Evolutionary conservation across 163 green algal species (phyloP).

Genomic region (Chlamydomonas reinhardtii): DNA sequence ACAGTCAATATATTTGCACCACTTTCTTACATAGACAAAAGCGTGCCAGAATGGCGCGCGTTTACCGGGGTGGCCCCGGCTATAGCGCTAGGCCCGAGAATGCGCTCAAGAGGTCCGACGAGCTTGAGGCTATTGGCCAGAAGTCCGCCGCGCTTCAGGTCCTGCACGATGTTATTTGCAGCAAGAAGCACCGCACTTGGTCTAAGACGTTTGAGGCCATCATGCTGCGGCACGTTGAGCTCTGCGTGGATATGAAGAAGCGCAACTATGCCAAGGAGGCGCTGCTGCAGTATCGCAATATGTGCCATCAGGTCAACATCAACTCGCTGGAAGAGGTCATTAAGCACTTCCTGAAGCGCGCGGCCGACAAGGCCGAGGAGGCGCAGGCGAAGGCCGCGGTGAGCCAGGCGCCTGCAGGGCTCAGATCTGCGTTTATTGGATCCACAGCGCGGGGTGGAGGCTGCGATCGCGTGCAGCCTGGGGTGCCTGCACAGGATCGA

Average conservation of each 20-base stretch:
- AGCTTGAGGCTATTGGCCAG: slow-evolving; percentile 95
- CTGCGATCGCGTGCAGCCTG: no score
- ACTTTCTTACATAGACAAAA: not conserved
- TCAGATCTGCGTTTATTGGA: no score
- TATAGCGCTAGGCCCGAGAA: slow-evolving; percentile 96
- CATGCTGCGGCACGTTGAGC: slow-evolving; percentile 98
- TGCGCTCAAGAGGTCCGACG: slow-evolving; percentile 95
- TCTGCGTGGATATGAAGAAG: slow-evolving; percentile 97
- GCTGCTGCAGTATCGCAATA: slow-evolving; percentile 98
- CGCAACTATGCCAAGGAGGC: slow-evolving; percentile 95
- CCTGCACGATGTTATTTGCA: slow-evolving; percentile 97
- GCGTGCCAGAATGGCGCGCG: slow-evolving; percentile 36
- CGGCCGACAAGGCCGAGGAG: slow-evolving; percentile 90
- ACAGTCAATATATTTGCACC: no score
- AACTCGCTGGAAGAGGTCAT: slow-evolving; percentile 98
- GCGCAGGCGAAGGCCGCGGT: slow-evolving; percentile 84
- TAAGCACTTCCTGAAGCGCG: slow-evolving; percentile 96
- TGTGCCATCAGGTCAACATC: slow-evolving; percentile 96
- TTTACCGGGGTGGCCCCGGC: slow-evolving; percentile 55
- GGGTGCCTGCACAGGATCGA: no score
- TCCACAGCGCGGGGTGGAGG: no score
- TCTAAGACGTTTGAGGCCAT: slow-evolving; percentile 92
- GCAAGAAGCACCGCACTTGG: slow-evolving; percentile 96
- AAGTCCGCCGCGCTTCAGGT: slow-evolving; percentile 88
- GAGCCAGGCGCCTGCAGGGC: not conserved